A percentile compares a stretch with the other conserved stretches of the same genome.
Conservation (phyloP, 257 asterid genomes). For the Rehmannia glutinosa region DNA sequence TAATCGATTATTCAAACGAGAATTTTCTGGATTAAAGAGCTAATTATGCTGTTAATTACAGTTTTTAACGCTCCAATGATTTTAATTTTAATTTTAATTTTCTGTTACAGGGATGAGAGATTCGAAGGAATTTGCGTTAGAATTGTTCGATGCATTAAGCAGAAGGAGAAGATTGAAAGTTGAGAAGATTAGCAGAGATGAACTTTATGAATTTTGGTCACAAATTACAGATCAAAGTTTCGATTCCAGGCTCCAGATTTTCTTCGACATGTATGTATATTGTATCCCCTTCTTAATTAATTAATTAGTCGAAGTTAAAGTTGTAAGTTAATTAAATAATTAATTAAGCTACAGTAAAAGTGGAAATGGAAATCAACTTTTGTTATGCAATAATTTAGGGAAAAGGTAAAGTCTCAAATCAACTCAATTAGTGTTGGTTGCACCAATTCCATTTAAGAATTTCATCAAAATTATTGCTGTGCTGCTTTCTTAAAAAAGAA, state of each 20-base stretch:
- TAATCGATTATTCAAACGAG: background rate
- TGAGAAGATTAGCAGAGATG: slow-evolving; percentile 76
- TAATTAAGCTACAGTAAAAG: slow-evolving; percentile 7
- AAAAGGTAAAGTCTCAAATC: background rate
- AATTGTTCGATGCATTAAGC: slow-evolving; percentile 85
- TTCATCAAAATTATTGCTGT: too few relatives aligned
- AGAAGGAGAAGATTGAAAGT: slow-evolving; percentile 75
- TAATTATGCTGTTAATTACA: background rate
- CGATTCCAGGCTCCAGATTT: slow-evolving; percentile 94
- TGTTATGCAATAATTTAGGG: background rate
- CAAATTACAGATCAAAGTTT: slow-evolving; percentile 94
- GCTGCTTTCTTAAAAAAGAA: background rate
- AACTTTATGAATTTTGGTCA: slow-evolving; percentile 85
- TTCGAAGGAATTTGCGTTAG: slow-evolving; percentile 83
- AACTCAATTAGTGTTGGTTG: background rate
- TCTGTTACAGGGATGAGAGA: slow-evolving; percentile 68
- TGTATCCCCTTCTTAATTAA: background rate
- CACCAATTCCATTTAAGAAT: background rate
- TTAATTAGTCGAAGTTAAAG: background rate
- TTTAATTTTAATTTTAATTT: too few relatives aligned
- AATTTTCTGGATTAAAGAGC: background rate
- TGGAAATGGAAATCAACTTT: too few relatives aligned
- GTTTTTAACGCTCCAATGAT: too few relatives aligned
- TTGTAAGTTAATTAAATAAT: background rate
- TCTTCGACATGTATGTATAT: slow-evolving; percentile 90